Evolutionary conservation across 345 rosid species (phyloP), one percentile per base, ranked within the genome.

Genomic region (Syzygium jambos): DNA sequence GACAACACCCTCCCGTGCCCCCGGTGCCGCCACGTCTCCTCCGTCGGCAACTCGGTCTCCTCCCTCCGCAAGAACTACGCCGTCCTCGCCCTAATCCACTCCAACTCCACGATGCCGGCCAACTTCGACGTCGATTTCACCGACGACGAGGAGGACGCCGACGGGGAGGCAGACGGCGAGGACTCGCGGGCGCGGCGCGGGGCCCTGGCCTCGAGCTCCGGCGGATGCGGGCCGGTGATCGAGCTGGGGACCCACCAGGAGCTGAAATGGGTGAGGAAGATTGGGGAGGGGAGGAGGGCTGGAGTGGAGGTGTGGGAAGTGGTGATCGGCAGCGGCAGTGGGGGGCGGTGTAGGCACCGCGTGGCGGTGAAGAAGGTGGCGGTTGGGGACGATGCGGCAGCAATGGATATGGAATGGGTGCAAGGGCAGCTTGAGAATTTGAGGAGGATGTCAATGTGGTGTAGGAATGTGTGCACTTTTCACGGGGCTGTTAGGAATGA

Each of bases 41-140:
- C 92, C 3, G 99, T 96, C 11, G 99, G 99, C 10, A 97, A 97
- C 96, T 96, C 99, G 53, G 98, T 96, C 65, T 91, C 90, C 85
- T 97, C 98, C 8, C 92, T 97, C 52, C 92, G 95, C 52, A 96
- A 97, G 95, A 97, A 97, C 91, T 97, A 88, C 91, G 95, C 98
- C 51, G 92, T 97, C 87, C 95, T 97, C 55, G 91, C 97, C 2
- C 96, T 97, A 86, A 93, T 97, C 73, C 91, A 93, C 93, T 92
- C 94, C 54, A 88, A 89, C 82, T 85, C 94, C 86, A 83, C 88
- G 49, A 4, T 73, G 82, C 82, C 82, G 80, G 87, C 92, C 56
- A 90, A 92, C 89, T 94, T 93, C 84, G 99, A 95, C 78, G 93
- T 92, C 80, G 98, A 96, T 86, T 92, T 90, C 87, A 94, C 99